Percentiles rank a stretch among this genome's conserved stretches.
These are phyloP conservation scores for Cytospora chrysosperma DNA, from an alignment of 2,329 filamentous ascomycete genomes.

Conservation along the genomic window DNA sequence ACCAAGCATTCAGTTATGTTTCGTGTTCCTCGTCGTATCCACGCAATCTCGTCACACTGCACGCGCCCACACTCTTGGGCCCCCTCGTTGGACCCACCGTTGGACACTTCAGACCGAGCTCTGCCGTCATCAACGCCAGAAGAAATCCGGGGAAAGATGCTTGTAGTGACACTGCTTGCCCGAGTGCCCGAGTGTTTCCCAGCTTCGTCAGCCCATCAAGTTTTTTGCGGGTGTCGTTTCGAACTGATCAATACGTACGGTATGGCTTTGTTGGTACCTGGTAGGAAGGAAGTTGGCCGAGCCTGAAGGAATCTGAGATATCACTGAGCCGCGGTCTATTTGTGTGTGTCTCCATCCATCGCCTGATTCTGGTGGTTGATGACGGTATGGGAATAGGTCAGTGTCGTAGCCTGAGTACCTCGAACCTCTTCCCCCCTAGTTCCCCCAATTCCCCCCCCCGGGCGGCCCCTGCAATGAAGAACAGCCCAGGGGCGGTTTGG, in stretches of 20 bases:
- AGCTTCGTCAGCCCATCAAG: not conserved
- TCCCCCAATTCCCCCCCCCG: no score
- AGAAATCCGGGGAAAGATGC: not conserved
- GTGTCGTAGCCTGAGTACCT: not conserved
- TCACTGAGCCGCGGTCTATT: slow-evolving; percentile 10
- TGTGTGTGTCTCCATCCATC: slow-evolving; percentile 16
- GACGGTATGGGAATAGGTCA: not conserved
- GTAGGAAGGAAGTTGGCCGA: slow-evolving; percentile 13
- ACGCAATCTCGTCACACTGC: slow-evolving; percentile 6
- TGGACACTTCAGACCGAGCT: not conserved
- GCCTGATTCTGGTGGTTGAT: slow-evolving; percentile 8
- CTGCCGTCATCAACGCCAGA: not conserved
- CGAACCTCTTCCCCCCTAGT: not conserved
- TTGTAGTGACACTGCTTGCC: not conserved
- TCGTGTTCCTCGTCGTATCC: slow-evolving; percentile 7
- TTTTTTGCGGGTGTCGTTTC: not conserved
- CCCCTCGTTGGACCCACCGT: not conserved
- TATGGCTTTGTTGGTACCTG: not conserved
- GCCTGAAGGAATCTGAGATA: slow-evolving; percentile 8
- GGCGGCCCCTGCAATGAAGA: not conserved
- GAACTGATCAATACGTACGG: not conserved
- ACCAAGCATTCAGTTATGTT: not conserved
- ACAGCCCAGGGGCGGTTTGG: not conserved
- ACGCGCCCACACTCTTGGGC: not conserved
- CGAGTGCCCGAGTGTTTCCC: not conserved